Base-by-base conservation (phyloP, 2,329 filamentous ascomycete genomes). In the Elsinoe fawcettii region DNA sequence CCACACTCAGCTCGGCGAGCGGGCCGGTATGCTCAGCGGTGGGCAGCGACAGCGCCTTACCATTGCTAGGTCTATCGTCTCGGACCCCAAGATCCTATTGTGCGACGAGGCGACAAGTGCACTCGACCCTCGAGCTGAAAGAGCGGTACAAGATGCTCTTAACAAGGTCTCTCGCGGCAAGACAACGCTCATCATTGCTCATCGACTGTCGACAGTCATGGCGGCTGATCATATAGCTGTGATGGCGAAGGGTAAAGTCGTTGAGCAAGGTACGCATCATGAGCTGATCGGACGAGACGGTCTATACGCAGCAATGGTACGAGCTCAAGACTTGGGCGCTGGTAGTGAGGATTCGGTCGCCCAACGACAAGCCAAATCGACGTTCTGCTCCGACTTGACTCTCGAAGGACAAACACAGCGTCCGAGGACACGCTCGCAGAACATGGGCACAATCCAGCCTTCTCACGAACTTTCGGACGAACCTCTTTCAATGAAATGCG, bases 191-290 rank as follows among this genome's bases (percentile, higher is more conserved):
- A 64, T 72, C 1, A 76, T 77, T 56, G 74, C 75, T 0, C 75
- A 77, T 60, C 71, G 71, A 47, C 66, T 77, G 6, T 68, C 74
- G 0, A 77, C 75, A 0, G 68, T 77, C 14, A 69, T 66, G 51
- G 64, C 62, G n/a, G 74, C 74, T 3, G 71, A 77, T 62, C 73
- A 73, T 44, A 76, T 77, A 22, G 69, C 70, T 3, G 75, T 78
- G 12, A 72, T 77, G 64, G 61, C 66, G n/a, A 65, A 71, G 22
- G 75, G 75, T 2, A 62, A 61, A 12, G 66, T 77, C 9, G 62
- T 75, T 5, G 75, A 78, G 61, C 69, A 75, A 65, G 75, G 75
- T 1, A 72, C 65, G 2, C 75, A 77, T 59, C 59, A 64, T 5
- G 64, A 71, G 11, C 63, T 78, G 2, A 61, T 77, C 30, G 65